Percentiles rank a stretch among this genome's conserved stretches.
Evolutionary conservation across 2,329 filamentous ascomycete genomes (phyloP).

Genomic region (Diaporthe humulicola): DNA sequence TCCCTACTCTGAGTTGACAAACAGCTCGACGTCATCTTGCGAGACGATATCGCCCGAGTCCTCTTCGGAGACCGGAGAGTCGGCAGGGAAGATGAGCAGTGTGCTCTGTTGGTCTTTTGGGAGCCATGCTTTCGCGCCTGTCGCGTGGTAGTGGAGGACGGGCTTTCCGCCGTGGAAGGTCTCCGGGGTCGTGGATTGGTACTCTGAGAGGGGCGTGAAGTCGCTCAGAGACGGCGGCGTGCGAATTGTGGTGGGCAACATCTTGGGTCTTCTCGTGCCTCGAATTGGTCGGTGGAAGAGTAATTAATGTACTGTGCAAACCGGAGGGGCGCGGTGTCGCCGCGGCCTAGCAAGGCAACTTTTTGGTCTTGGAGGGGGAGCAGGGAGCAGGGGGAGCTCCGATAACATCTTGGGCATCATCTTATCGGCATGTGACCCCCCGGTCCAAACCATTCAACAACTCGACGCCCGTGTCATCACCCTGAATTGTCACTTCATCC

Average conservation of each 20-base stretch:
- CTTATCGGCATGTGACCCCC: constrained; percentile 31
- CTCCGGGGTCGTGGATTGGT: constrained; percentile 78
- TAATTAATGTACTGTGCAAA: constrained; percentile 32
- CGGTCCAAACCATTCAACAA: background rate
- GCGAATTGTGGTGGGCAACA: constrained; percentile 69
- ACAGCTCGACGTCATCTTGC: constrained; percentile 67
- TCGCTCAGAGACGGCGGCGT: constrained; percentile 68
- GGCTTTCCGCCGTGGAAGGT: constrained; percentile 80
- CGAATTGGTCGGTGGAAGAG: constrained; percentile 37
- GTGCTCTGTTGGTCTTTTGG: constrained; percentile 64
- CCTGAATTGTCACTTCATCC: background rate
- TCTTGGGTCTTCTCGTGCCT: constrained; percentile 42
- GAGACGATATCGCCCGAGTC: constrained; percentile 51
- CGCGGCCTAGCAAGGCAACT: constrained; percentile 11
- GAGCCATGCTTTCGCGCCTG: constrained; percentile 69
- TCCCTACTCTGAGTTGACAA: constrained; percentile 70
- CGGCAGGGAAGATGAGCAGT: constrained; percentile 66
- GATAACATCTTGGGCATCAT: constrained; percentile 16
- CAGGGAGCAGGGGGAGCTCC: constrained; percentile 14
- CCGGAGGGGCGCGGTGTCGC: constrained; percentile 33
- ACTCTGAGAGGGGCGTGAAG: constrained; percentile 76
- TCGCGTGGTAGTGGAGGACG: constrained; percentile 75
- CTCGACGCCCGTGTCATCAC: background rate
- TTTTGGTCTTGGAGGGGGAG: constrained; percentile 30
- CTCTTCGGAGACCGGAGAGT: constrained; percentile 51